phyloP scores from a whole-genome alignment of 2,329 filamentous ascomycete genomes.

The Penicillium sp. region DNA sequence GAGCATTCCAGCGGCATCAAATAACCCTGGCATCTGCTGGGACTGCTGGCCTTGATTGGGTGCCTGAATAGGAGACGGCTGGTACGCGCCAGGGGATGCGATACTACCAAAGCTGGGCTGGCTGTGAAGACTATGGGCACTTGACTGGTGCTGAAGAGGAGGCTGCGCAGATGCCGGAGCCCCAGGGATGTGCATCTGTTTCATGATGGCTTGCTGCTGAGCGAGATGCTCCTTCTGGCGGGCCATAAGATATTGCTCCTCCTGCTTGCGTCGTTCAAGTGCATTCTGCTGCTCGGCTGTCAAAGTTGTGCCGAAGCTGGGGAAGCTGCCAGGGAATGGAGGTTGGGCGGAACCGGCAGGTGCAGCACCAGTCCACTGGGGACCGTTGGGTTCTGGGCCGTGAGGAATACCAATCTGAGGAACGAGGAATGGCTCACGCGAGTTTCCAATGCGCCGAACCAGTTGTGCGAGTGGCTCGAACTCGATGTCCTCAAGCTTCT shows the following conservation, averaged over 20 bases:
- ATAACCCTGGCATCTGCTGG: conserved; percentile 61
- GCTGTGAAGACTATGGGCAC: conserved; percentile 90
- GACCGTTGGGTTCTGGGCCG: conserved; percentile 59
- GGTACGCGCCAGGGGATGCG: conserved; percentile 71
- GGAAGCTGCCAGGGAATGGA: conserved; percentile 88
- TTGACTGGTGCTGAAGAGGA: conserved; percentile 87
- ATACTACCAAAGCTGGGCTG: conserved; percentile 96
- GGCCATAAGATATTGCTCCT: conserved; percentile 95
- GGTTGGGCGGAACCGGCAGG: conserved; percentile 63
- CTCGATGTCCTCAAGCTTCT: conserved; percentile 86
- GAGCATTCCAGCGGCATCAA: conserved; percentile 51
- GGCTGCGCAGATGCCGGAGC: conserved; percentile 49
- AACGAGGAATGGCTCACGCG: conserved; percentile 92
- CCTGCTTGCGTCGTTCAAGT: conserved; percentile 89
- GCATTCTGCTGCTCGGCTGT: conserved; percentile 98
- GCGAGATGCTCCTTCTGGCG: conserved; percentile 90
- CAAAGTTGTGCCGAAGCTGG: conserved; percentile 85
- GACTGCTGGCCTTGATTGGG: conserved; percentile 53
- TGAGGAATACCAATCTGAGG: conserved; percentile 95
- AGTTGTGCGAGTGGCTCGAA: conserved; percentile 94
- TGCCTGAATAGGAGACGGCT: conserved; percentile 55
- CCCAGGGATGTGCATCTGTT: conserved; percentile 63
- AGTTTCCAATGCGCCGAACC: conserved; percentile 93
- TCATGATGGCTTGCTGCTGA: conserved; percentile 73
- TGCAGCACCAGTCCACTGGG: conserved; percentile 48